Base-by-base conservation (phyloP, 1,284 basidiomycete species). In the Puccinia horiana region DNA sequence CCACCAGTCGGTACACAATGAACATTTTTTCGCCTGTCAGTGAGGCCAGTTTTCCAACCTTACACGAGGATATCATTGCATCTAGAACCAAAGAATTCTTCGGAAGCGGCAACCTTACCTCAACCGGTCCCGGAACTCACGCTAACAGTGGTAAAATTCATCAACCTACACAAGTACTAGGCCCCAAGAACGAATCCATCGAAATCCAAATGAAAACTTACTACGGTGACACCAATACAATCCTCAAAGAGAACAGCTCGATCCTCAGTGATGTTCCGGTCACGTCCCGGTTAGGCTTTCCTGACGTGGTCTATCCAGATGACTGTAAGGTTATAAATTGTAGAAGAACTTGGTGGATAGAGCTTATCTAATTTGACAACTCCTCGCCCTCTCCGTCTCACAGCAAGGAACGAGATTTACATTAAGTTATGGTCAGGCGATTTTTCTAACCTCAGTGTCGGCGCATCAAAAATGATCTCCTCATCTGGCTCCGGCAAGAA, bases 251-350 rank as follows among this genome's bases (percentile, higher is more conserved):
- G 87, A 94, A 97, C 86, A 92, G 93, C 6, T 93, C 93, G 0
- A 88, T 96, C n/a, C 89, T 98, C 29, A 92, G 93, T 82, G 93
- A 93, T 84, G 91, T 91, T 6, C 92, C 95, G 0, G 90, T 92
- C 54, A 95, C 95, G 0, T 89, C 93, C 26, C 92, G 95, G 8
- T 91, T 99, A n/a, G 95, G 95, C 40, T 99, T 99, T 86, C 94
- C 96, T 0, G 96, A 98, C 85, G 95, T 97, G 1, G 95, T 97
- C 12, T 95, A 96, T 86, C 96, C 96, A 0, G 94, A 93, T 11
- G 93, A 95, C 84, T 97, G 11, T 98, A 98, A 87, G 90, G 98
- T 89, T 97, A 87, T 74, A 0, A 26, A 37, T 63, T 1, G 37
- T 14, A 72, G 11, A 32, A n/a, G 1, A 12, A 65, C 32, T 44